Evolutionary conservation across 768 basidiomycete genomes (phyloP).

Genomic region (Gautieria morchelliformis): DNA sequence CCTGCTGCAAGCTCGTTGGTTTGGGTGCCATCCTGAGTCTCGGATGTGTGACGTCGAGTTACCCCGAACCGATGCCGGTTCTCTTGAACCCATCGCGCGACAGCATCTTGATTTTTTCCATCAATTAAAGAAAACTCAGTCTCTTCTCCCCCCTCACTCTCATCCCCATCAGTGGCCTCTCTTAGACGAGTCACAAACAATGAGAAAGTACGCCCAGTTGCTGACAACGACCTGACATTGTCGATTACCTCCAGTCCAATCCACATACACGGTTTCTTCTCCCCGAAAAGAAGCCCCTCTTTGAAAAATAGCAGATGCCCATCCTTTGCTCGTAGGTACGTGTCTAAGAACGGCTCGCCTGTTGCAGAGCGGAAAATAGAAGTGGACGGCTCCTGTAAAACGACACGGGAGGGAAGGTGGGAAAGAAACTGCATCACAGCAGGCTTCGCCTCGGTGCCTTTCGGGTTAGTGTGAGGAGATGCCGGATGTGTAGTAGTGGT

Average conservation of each 20-base stretch:
- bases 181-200: conserved; percentile 33
- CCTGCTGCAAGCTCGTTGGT: background rate
- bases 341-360: conserved; percentile 55
- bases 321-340: conserved; percentile 60
- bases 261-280: conserved; percentile 70
- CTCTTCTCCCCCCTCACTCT: conserved; percentile 41
- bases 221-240: conserved; percentile 40
- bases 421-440: conserved; percentile 43
- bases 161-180: conserved; percentile 34
- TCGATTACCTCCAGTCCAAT: conserved; percentile 57
- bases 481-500: conserved; percentile 32
- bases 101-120: conserved; percentile 53
- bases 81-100: conserved; percentile 54
- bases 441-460: conserved; percentile 45
- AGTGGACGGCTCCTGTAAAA: conserved; percentile 38
- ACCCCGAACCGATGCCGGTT: conserved; percentile 48
- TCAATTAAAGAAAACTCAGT: conserved; percentile 68
- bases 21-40: background rate
- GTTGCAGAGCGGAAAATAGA: conserved; percentile 37
- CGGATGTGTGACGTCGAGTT: background rate
- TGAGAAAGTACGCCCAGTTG: conserved; percentile 59
- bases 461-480: conserved; percentile 22
- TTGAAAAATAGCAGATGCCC: conserved; percentile 67
- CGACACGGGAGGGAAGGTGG: conserved; percentile 27
- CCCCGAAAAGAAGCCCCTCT: conserved; percentile 62